Conservation (phyloP, 352 stramenopile species). For the Phytophthora meadii region DNA sequence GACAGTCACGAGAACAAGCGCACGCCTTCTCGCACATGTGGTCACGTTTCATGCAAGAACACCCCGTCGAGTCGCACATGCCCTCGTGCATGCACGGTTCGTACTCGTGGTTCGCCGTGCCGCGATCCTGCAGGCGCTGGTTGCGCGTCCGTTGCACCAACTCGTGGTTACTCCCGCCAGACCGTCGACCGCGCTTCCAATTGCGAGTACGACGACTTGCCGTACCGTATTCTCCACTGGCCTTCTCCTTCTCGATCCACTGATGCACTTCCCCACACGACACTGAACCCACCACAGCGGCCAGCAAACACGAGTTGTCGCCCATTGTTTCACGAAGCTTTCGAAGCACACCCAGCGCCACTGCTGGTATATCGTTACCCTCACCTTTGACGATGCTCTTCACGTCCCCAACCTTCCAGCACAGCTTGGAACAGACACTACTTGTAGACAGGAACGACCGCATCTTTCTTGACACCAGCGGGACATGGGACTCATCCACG, state of each 20-base stretch:
- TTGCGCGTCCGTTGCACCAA: slow-evolving; percentile 70
- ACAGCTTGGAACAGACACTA: slow-evolving; percentile 42
- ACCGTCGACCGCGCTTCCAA: slow-evolving; percentile 47
- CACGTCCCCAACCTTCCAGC: slow-evolving; percentile 37
- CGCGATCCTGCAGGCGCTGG: slow-evolving; percentile 66
- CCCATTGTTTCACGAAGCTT: slow-evolving; percentile 65
- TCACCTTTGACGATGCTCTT: neutral
- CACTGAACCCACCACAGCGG: slow-evolving; percentile 51
- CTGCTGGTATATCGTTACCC: slow-evolving; percentile 6
- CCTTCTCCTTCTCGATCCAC: slow-evolving; percentile 49
- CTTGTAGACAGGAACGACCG: slow-evolving; percentile 38
- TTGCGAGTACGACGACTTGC: slow-evolving; percentile 34
- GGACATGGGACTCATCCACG: slow-evolving; percentile 53
- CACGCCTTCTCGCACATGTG: slow-evolving; percentile 60
- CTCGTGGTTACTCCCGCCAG: slow-evolving; percentile 59
- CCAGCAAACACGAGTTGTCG: slow-evolving; percentile 73
- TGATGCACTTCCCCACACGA: slow-evolving; percentile 52
- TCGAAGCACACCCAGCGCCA: slow-evolving; percentile 61
- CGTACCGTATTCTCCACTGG: slow-evolving; percentile 16
- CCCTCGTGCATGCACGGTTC: slow-evolving; percentile 79
- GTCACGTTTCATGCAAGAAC: slow-evolving; percentile 67
- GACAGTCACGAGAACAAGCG: slow-evolving; percentile 47
- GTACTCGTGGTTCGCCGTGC: slow-evolving; percentile 68
- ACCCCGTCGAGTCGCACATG: slow-evolving; percentile 56
- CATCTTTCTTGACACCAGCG: slow-evolving; percentile 52